phyloP scores from a whole-genome alignment of 768 basidiomycete species.

The Boletus vinaceobasis region DNA sequence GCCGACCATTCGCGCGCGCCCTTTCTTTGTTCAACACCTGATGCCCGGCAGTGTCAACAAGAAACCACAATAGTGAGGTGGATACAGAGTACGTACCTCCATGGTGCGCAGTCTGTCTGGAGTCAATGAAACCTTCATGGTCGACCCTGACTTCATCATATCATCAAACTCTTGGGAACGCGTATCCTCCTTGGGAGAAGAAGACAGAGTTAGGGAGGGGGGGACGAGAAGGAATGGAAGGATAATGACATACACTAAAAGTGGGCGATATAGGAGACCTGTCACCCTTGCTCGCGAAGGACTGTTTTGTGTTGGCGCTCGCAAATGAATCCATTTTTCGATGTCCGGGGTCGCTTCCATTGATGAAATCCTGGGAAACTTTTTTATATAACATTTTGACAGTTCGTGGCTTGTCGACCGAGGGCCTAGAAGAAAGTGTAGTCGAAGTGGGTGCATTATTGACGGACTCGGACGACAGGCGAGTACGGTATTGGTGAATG shows the following conservation, averaged over 20 bases:
- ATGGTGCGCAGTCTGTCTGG: constrained; percentile 91
- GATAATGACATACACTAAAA: constrained; percentile 28
- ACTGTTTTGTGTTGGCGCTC: constrained; percentile 47
- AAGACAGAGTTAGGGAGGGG: background rate
- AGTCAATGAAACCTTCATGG: constrained; percentile 94
- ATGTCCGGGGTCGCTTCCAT: constrained; percentile 47
- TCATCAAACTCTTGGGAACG: constrained; percentile 86
- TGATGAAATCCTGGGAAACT: constrained; percentile 38
- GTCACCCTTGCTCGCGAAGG: constrained; percentile 30
- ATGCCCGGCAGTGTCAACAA: constrained; percentile 2
- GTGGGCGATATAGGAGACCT: constrained; percentile 34
- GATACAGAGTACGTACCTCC: constrained; percentile 62
- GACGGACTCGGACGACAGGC: constrained; percentile 41
- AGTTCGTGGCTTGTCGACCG: constrained; percentile 60
- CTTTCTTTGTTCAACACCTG: constrained; percentile 77
- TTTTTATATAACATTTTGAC: constrained; percentile 55
- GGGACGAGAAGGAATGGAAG: background rate
- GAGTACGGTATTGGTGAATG: constrained; percentile 24
- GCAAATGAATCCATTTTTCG: constrained; percentile 52
- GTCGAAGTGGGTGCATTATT: constrained; percentile 19
- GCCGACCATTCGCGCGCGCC: constrained; percentile 35
- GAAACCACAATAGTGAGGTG: constrained; percentile 15
- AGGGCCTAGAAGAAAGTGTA: constrained; percentile 44
- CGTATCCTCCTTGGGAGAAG: constrained; percentile 45
- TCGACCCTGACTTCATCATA: constrained; percentile 83